These are phyloP conservation scores for Oryza glumipatula DNA, from an alignment of 176 grass and related monocot genomes.

Conservation along the genomic window DNA sequence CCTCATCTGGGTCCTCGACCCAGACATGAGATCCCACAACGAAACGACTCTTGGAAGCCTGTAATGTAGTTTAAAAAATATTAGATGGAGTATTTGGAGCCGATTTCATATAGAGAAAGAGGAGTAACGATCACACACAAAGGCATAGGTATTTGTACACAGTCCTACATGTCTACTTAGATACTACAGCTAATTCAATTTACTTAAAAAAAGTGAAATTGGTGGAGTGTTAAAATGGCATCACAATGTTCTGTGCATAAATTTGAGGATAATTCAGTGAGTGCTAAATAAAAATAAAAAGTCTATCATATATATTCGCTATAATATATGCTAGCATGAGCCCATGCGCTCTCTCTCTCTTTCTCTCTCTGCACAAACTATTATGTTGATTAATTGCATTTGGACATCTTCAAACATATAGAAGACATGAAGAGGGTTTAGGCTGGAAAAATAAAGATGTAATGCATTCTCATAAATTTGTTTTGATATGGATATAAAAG, in stretches of 20 bases:
- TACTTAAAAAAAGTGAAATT: background rate
- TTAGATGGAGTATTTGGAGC: background rate
- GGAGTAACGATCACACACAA: no score
- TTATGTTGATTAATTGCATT: background rate
- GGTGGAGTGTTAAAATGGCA: background rate
- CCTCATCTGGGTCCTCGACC: conserved; percentile 77
- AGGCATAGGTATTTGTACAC: no score
- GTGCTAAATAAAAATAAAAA: background rate
- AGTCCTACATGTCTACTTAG: no score
- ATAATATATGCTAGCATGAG: background rate
- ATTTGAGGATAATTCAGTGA: background rate
- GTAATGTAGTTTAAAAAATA: background rate
- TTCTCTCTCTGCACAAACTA: background rate
- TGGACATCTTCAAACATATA: conserved; percentile 36
- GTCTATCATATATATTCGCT: background rate
- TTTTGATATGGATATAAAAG: background rate
- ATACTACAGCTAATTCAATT: background rate
- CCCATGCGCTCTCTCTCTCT: no score
- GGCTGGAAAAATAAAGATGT: background rate
- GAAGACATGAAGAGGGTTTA: background rate
- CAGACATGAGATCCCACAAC: conserved; percentile 86
- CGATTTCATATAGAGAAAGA: background rate
- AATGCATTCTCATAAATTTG: background rate
- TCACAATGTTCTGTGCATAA: background rate
- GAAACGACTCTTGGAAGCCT: conserved; percentile 70